Percentiles rank a stretch among this genome's conserved stretches.
Evolutionary conservation across 345 rosid species (phyloP).

Genomic region (Murraya paniculata): DNA sequence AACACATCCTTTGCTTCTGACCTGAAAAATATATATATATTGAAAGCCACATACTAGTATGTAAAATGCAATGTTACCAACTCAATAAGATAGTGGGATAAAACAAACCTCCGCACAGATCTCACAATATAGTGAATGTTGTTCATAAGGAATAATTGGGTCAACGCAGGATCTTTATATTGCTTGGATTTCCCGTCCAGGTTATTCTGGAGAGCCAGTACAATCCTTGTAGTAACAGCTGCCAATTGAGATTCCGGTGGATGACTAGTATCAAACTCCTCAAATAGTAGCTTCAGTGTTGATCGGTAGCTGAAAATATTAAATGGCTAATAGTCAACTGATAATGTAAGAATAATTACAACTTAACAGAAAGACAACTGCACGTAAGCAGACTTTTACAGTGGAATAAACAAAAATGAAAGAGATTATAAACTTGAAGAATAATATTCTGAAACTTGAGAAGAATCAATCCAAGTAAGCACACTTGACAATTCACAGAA

Average conservation of each 20-base stretch:
- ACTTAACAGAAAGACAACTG: neutral
- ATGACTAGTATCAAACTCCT: constrained; percentile 60
- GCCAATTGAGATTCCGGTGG: constrained; percentile 67
- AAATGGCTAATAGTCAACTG: constrained; percentile 13
- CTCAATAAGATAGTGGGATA: constrained; percentile 7
- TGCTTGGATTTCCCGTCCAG: constrained; percentile 96
- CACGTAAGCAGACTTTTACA: neutral
- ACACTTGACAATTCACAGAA: neutral
- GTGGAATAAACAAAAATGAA: neutral
- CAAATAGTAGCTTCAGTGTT: constrained; percentile 80
- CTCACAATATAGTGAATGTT: constrained; percentile 95
- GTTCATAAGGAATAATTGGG: constrained; percentile 96
- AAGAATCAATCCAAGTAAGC: neutral
- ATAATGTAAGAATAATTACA: neutral
- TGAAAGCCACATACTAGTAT: neutral
- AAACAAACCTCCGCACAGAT: constrained; percentile 82
- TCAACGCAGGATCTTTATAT: constrained; percentile 86
- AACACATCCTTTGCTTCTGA: constrained; percentile 93
- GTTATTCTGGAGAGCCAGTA: constrained; percentile 86
- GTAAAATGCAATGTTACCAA: neutral
- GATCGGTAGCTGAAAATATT: constrained; percentile 64
- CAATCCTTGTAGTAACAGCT: constrained; percentile 70
- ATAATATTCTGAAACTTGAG: neutral
- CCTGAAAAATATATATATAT: constrained; percentile 41
- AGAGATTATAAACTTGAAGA: neutral